A percentile compares a stretch with the other conserved stretches of the same genome.
Conservation (phyloP, 805 yeast genomes). For the Millerozyma acaciae region DNA sequence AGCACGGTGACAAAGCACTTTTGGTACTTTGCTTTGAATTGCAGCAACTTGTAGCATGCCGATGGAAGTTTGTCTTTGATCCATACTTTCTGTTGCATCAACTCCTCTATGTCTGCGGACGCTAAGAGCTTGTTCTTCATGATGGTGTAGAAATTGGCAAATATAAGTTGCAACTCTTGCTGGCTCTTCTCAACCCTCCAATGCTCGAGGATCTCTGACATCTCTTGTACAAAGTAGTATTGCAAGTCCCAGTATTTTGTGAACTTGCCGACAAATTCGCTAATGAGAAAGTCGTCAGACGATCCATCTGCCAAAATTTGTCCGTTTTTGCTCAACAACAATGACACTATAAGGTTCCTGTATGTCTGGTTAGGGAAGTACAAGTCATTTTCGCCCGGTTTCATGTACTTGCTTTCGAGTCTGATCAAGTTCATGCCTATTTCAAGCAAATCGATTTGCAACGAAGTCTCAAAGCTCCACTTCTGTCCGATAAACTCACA, state of each 20-base stretch:
- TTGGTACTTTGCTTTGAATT: conserved; percentile 66
- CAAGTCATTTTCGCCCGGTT: conserved; percentile 48
- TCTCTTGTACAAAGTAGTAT: conserved; percentile 60
- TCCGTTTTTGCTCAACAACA: conserved; percentile 29
- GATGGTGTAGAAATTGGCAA: conserved; percentile 39
- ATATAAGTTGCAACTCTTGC: conserved; percentile 19
- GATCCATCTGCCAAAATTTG: conserved; percentile 44
- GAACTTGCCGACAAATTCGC: conserved; percentile 57
- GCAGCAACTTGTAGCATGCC: conserved; percentile 31
- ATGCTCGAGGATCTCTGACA: conserved; percentile 23
- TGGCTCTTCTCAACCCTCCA: conserved; percentile 15
- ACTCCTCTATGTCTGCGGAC: conserved; percentile 22
- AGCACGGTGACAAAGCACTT: conserved; percentile 60
- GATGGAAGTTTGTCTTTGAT: conserved; percentile 32
- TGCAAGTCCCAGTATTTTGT: conserved; percentile 70
- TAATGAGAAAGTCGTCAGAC: conserved; percentile 43
- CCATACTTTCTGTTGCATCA: conserved; percentile 29
- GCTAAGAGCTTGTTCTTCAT: conserved; percentile 26
- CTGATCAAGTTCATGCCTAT: conserved; percentile 51
- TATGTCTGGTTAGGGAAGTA: conserved; percentile 60
- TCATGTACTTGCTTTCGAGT: conserved; percentile 52
- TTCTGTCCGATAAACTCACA: conserved; percentile 37
- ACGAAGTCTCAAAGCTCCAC: conserved; percentile 43
- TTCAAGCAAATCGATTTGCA: conserved; percentile 55
- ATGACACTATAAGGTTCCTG: conserved; percentile 34